Evolutionary conservation across 768 basidiomycete genomes (phyloP).

Genomic region (Saitozyma podzolica): DNA sequence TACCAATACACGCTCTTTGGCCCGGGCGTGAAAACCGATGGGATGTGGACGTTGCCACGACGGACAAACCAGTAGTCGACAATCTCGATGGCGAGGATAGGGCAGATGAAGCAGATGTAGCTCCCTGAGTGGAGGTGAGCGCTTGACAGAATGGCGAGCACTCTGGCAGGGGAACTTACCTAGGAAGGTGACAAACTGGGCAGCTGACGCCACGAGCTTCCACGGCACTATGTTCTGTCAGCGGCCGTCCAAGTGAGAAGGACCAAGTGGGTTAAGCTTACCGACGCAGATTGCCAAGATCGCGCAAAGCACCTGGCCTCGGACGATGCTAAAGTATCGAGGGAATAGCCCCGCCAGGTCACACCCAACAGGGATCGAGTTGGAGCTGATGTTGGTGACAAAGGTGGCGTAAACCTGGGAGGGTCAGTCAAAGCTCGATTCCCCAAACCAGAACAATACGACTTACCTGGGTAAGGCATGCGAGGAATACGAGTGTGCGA

Average conservation of each 20-base stretch:
- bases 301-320: too few species aligned
- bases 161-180: too few species aligned
- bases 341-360: too few species aligned
- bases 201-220: conserved; percentile 13
- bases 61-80: conserved; percentile 16
- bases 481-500: conserved; percentile 10
- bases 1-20: conserved; percentile 10
- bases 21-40: conserved; percentile 3
- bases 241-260: too few species aligned
- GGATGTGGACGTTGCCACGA: conserved; percentile 9
- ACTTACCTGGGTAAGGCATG: conserved; percentile 8
- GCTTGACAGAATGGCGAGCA: too few species aligned
- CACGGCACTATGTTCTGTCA: background rate
- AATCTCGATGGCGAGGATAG: conserved; percentile 16
- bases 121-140: background rate
- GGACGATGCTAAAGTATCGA: too few species aligned
- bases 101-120: conserved; percentile 20
- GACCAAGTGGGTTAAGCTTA: too few species aligned
- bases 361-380: too few species aligned
- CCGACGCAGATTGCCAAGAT: too few species aligned
- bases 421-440: background rate
- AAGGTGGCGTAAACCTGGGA: background rate
- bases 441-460: conserved; percentile 6
- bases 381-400: too few species aligned
- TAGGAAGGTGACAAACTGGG: conserved; percentile 16